Conservation (phyloP, 164 flowering plant genomes). For the Brasenia schreberi region DNA sequence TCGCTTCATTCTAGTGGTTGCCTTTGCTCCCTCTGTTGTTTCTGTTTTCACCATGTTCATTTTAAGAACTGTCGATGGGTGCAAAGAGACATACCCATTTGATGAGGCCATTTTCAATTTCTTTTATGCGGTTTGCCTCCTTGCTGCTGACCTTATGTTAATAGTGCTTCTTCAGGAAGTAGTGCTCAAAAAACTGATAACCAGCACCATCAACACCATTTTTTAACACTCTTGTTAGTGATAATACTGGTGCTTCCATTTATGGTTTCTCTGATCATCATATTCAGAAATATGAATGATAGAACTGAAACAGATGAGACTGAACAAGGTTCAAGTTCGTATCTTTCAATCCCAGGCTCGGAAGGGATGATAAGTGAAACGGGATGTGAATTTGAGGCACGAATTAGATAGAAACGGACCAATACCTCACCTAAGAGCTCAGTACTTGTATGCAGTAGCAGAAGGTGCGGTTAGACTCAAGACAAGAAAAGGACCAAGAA, state of each 20-base stretch:
- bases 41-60: background rate
- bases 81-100: background rate
- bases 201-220: background rate
- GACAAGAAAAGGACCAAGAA: background rate
- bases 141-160: background rate
- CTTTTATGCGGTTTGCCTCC: background rate
- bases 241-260: background rate
- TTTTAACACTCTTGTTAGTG: background rate
- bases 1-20: background rate
- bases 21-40: background rate
- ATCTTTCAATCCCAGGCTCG: background rate
- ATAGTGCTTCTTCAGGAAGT: background rate
- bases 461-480: background rate
- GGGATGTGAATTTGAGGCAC: background rate
- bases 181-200: background rate
- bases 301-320: background rate
- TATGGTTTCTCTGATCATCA: background rate
- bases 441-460: background rate
- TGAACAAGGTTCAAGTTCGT: background rate
- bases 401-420: background rate
- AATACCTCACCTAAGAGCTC: background rate
- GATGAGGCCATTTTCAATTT: background rate
- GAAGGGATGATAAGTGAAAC: background rate
- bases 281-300: background rate
- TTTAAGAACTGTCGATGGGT: background rate